Base-by-base conservation (phyloP, 1,284 basidiomycete genomes). In the Tilletia walkeri region DNA sequence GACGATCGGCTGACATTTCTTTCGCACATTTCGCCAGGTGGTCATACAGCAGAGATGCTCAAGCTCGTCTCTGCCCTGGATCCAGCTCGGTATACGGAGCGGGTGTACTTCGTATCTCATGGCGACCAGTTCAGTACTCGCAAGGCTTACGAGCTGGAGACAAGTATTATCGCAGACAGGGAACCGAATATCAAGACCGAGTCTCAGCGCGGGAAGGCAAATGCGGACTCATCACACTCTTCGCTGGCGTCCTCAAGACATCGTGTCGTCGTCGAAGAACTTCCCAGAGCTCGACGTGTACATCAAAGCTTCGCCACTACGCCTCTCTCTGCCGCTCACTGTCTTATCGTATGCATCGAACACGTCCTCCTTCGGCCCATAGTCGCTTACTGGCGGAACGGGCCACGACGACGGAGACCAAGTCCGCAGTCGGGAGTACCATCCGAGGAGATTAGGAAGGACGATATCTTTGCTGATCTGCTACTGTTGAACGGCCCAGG, bases 401-500 rank as follows among this genome's bases (percentile, higher is more conserved):
- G 38, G 0, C 9, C 24, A 24, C 4, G 34, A 48, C 4, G 4
- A 48, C 30, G 9, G 48, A 38, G 48, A 18, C 20, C n/a, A 30
- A 56, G n/a, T 6, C 12, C 54, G 24, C 24, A 63, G n/a, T 30
- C 18, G 18, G n/a, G 20, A 49, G 45, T 12, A 48, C 12, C 18
- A 14, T 9, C 30, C 3, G 1, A 7, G 16, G 24, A 39, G 49
- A 38, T 4, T 1, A 36, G 16, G 12, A 65, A 47, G 41, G 48
- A 41, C 38, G 54, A 34, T 4, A 16, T 72, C 6, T 90, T 89
- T 79, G 89, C 90, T 14, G 93, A 97, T 72, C 86, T 94, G 34
- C 85, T 99, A 36, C 84, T 99, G 67, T 84, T 99, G 56, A 99
- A 99, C 84, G 96, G 96, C 5, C 96, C 96, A 0, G 96, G 95